Percentiles rank a stretch among this genome's conserved stretches.
These are phyloP conservation scores for Papiliotrema laurentii DNA, from an alignment of 1,284 basidiomycete species.

Conservation along the genomic window DNA sequence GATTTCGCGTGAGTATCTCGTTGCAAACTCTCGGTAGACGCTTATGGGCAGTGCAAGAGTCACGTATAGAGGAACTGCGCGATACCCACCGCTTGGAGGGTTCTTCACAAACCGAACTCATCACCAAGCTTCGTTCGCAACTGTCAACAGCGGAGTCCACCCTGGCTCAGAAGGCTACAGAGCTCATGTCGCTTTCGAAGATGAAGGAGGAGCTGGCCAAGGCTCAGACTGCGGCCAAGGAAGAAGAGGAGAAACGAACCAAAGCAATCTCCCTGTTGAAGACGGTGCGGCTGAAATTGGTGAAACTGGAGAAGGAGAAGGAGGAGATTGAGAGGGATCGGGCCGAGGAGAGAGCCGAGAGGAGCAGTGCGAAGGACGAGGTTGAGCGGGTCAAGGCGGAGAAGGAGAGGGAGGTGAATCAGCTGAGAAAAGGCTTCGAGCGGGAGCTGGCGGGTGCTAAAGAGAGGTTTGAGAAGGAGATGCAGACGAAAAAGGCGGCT, in stretches of 20 bases:
- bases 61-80: conserved; percentile 72
- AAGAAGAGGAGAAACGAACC: conserved; percentile 92
- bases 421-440: conserved; percentile 67
- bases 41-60: conserved; percentile 83
- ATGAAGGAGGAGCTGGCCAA: conserved; percentile 61
- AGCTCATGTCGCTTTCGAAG: conserved; percentile 56
- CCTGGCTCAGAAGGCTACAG: conserved; percentile 46
- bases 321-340: conserved; percentile 61
- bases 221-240: conserved; percentile 63
- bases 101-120: conserved; percentile 66
- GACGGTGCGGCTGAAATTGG: conserved; percentile 84
- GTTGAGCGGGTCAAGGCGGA: conserved; percentile 54
- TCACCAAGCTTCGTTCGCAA: conserved; percentile 65
- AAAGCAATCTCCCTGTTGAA: conserved; percentile 87
- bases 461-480: conserved; percentile 70
- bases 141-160: conserved; percentile 65
- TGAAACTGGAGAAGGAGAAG: conserved; percentile 86
- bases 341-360: conserved; percentile 64
- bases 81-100: conserved; percentile 75
- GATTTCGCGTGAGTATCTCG: conserved; percentile 58
- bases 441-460: conserved; percentile 61
- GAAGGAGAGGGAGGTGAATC: conserved; percentile 65
- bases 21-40: conserved; percentile 6
- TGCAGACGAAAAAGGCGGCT: conserved; percentile 61
- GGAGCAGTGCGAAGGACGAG: conserved; percentile 47